phyloP scores from a whole-genome alignment of 441 rosid genomes.

The Populus trichocarpa region DNA sequence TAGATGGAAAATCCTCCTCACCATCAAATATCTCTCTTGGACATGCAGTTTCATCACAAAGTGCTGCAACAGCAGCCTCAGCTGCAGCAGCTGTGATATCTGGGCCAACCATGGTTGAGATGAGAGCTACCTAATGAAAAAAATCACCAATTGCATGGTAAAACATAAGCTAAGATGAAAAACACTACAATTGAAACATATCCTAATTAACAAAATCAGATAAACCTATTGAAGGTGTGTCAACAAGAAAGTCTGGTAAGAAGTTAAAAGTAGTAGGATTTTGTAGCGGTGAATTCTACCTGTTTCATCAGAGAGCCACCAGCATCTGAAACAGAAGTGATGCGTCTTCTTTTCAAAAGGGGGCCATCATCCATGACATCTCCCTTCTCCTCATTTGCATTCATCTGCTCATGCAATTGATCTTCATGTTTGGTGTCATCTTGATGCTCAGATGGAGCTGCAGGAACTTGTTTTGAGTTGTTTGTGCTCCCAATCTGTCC shows the following conservation, averaged over 20 bases:
- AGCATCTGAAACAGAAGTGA: constrained; percentile 37
- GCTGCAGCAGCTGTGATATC: constrained; percentile 72
- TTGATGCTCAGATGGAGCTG: constrained; percentile 33
- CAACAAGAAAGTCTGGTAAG: neutral
- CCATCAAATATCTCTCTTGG: constrained; percentile 60
- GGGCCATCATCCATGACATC: constrained; percentile 43
- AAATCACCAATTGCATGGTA: neutral
- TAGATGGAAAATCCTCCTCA: constrained; percentile 25
- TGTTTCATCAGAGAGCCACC: constrained; percentile 71
- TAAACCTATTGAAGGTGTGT: neutral
- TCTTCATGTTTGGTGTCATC: constrained; percentile 27
- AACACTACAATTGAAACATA: neutral
- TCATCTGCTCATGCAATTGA: constrained; percentile 28
- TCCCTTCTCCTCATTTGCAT: constrained; percentile 37
- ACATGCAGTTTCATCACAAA: constrained; percentile 73
- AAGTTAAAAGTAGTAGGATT: neutral
- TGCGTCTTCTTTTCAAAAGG: constrained; percentile 51
- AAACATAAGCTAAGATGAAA: neutral
- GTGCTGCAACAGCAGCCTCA: constrained; percentile 66
- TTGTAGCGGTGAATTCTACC: constrained; percentile 31
- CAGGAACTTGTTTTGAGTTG: constrained; percentile 22
- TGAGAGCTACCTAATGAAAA: constrained; percentile 50
- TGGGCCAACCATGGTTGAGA: constrained; percentile 63
- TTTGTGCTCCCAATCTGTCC: constrained; percentile 20
- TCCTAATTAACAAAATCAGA: neutral